These are phyloP conservation scores for Aspergillus panamensis DNA, from an alignment of 495 filamentous ascomycete genomes.

Conservation along the genomic window DNA sequence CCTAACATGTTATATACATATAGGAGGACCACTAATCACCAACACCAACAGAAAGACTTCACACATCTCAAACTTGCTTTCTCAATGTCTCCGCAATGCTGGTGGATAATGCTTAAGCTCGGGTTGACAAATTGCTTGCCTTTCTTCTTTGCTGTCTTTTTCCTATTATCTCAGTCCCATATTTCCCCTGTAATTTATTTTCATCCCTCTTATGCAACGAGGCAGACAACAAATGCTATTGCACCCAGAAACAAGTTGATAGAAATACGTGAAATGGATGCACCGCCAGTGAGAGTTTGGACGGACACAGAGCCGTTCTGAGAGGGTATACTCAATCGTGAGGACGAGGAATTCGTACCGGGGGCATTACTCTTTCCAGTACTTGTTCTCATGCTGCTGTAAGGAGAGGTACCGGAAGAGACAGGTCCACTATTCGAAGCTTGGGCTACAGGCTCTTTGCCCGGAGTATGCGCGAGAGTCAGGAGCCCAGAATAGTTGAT, in stretches of 20 bases:
- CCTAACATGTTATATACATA: constrained; percentile 8
- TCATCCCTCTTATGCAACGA: constrained; percentile 4
- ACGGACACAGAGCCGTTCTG: constrained; percentile 16
- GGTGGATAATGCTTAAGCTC: not conserved
- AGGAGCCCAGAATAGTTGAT: constrained; percentile 48
- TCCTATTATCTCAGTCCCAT: not conserved
- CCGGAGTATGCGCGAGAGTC: constrained; percentile 14
- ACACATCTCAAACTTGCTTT: too few species aligned
- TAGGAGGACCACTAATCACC: not conserved
- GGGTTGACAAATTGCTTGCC: not conserved
- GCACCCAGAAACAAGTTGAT: constrained; percentile 14
- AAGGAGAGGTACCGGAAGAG: constrained; percentile 16
- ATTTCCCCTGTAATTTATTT: not conserved
- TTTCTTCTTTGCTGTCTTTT: not conserved
- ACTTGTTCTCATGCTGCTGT: constrained; percentile 15
- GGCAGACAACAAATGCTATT: constrained; percentile 14
- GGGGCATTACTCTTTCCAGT: constrained; percentile 18
- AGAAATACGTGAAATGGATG: constrained; percentile 14
- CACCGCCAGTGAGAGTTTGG: constrained; percentile 12
- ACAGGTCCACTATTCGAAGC: constrained; percentile 1
- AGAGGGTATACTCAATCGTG: constrained; percentile 12
- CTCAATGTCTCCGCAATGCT: too few species aligned
- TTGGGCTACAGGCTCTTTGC: constrained; percentile 2
- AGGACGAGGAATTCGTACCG: constrained; percentile 5
- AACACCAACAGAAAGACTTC: not conserved